phyloP scores from a whole-genome alignment of 23 red algal species.

The Gracilaria domingensis region DNA sequence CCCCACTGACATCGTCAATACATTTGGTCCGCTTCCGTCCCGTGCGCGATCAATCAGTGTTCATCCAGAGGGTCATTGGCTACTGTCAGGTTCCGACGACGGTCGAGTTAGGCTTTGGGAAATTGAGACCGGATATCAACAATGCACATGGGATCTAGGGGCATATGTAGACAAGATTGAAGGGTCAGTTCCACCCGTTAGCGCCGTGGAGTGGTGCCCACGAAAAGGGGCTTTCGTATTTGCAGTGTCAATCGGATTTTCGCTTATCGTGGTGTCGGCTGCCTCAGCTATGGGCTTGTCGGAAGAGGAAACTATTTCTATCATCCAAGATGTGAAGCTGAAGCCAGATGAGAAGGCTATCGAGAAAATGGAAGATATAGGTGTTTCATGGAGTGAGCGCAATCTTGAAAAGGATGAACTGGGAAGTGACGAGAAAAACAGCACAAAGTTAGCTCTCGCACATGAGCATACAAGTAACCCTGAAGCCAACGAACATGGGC shows the following conservation, averaged over 20 bases:
- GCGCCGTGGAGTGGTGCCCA: constrained; percentile 67
- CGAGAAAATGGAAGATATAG: constrained; percentile 26
- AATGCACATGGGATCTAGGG: constrained; percentile 38
- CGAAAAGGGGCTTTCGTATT: constrained; percentile 44
- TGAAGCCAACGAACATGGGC: not conserved
- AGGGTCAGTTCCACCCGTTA: constrained; percentile 55
- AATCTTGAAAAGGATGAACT: constrained; percentile 6
- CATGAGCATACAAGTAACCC: not conserved
- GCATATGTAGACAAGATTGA: constrained; percentile 47
- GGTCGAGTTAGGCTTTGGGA: constrained; percentile 83
- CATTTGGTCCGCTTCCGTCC: constrained; percentile 32
- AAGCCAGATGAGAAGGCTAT: constrained; percentile 26
- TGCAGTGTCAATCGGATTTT: constrained; percentile 59
- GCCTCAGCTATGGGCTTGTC: constrained; percentile 56
- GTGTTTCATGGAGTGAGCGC: constrained; percentile 34
- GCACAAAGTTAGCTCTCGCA: not conserved
- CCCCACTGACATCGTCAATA: constrained; percentile 63
- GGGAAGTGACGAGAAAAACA: not conserved
- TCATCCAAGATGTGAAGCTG: constrained; percentile 14
- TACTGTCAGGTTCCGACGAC: constrained; percentile 80
- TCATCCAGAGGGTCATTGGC: constrained; percentile 78
- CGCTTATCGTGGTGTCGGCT: constrained; percentile 49
- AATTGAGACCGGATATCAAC: constrained; percentile 61
- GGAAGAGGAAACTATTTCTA: constrained; percentile 29
- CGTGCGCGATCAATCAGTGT: constrained; percentile 76